Conservation (phyloP, 805 yeast species). For the Wickerhamiella hasegawae region DNA sequence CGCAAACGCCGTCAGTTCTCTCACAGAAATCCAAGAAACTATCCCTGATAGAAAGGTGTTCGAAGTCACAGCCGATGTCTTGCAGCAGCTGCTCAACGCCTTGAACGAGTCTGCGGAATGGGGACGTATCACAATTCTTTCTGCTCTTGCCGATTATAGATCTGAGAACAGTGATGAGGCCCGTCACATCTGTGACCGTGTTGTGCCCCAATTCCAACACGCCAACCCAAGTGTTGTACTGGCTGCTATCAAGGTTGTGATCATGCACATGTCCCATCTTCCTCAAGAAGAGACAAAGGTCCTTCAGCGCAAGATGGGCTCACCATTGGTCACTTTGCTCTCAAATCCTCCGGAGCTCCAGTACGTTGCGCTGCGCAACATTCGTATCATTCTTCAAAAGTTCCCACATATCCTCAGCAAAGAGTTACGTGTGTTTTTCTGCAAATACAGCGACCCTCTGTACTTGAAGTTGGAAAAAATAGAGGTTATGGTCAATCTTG, state of each 20-base stretch:
- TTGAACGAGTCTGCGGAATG: slow-evolving; percentile 97
- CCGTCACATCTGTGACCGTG: slow-evolving; percentile 71
- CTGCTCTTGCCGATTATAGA: slow-evolving; percentile 60
- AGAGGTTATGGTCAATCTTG: slow-evolving; percentile 69
- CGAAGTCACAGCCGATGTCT: slow-evolving; percentile 24
- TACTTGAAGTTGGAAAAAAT: slow-evolving; percentile 88
- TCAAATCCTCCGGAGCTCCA: slow-evolving; percentile 90
- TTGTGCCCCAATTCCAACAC: slow-evolving; percentile 89
- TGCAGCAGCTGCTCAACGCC: slow-evolving; percentile 55
- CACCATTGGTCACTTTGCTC: slow-evolving; percentile 76
- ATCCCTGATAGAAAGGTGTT: slow-evolving; percentile 38
- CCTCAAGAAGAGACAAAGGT: slow-evolving; percentile 23
- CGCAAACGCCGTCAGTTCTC: slow-evolving; percentile 79
- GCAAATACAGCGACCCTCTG: slow-evolving; percentile 82
- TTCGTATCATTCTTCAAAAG: slow-evolving; percentile 74
- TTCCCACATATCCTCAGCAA: slow-evolving; percentile 65
- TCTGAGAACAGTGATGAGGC: slow-evolving; percentile 50
- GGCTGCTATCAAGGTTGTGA: slow-evolving; percentile 63
- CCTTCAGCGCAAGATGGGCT: slow-evolving; percentile 53
- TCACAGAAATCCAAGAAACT: slow-evolving; percentile 65
- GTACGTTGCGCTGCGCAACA: slow-evolving; percentile 81
- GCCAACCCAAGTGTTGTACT: slow-evolving; percentile 92
- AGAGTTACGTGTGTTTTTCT: slow-evolving; percentile 78
- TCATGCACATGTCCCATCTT: slow-evolving; percentile 36
- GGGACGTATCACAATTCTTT: slow-evolving; percentile 86